Evolutionary conservation across 208 protist species (phyloP).

Genomic region (Willaertia magna): DNA sequence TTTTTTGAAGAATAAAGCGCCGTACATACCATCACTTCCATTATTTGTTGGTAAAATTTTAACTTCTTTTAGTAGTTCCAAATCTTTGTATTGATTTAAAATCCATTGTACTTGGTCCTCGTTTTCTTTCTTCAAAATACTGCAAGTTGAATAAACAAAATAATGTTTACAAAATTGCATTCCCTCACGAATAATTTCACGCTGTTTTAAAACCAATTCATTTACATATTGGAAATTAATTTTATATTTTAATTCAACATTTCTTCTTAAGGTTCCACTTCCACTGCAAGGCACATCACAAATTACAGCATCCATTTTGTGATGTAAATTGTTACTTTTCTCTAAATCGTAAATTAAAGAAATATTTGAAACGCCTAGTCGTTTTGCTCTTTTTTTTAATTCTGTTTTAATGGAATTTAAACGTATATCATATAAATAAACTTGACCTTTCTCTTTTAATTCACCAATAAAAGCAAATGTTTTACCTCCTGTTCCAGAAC

Average conservation of each 20-base stretch:
- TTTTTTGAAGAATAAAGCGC: neutral
- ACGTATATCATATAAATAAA: neutral
- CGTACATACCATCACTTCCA: neutral
- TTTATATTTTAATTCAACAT: neutral
- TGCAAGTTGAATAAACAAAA: neutral
- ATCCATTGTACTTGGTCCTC: neutral
- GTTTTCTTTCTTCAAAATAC: neutral
- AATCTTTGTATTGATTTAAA: neutral
- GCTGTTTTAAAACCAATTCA: neutral
- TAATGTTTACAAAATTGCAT: neutral
- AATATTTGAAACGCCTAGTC: neutral
- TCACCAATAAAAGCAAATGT: neutral
- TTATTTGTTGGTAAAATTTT: neutral
- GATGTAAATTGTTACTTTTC: neutral
- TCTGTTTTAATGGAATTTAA: neutral
- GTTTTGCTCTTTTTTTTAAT: neutral
- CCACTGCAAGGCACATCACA: neutral
- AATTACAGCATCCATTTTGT: neutral
- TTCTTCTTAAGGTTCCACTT: neutral
- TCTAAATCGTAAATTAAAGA: neutral
- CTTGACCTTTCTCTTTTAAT: neutral
- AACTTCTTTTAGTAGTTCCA: neutral
- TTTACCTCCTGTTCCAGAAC: slow-evolving; percentile 1
- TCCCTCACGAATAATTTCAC: neutral
- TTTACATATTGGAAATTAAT: neutral